A percentile compares a stretch with the other conserved stretches of the same genome.
Conservation (phyloP, 2,329 filamentous ascomycete species). For the Penicillium sp. region DNA sequence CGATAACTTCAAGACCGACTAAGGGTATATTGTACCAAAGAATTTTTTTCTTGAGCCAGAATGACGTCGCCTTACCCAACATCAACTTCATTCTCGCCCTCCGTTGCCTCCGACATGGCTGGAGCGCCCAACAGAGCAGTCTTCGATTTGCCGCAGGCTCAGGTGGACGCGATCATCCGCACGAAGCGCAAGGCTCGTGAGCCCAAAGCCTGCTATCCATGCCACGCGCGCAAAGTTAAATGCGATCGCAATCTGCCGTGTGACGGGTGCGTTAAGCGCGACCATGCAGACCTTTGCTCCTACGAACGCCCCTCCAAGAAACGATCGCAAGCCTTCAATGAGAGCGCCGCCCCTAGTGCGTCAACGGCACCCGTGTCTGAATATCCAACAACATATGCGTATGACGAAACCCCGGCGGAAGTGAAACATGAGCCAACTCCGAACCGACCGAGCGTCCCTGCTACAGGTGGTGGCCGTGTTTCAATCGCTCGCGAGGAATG, state of each 20-base stretch:
- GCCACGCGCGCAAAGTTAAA: conserved; percentile 49
- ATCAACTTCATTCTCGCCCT: conserved; percentile 31
- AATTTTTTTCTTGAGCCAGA: not conserved
- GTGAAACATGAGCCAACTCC: conserved; percentile 26
- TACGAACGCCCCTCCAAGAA: conserved; percentile 51
- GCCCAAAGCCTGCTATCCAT: conserved; percentile 48
- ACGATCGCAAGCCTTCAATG: conserved; percentile 29
- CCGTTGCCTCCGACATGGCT: conserved; percentile 25
- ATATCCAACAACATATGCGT: conserved; percentile 8
- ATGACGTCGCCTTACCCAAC: conserved; percentile 34
- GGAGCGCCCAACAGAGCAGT: conserved; percentile 28
- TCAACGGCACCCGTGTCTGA: conserved; percentile 9
- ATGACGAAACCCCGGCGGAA: conserved; percentile 23
- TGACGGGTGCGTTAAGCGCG: conserved; percentile 50
- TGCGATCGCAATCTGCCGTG: conserved; percentile 50
- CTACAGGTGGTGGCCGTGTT: conserved; percentile 28
- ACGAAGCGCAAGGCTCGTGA: conserved; percentile 49
- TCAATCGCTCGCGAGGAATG: conserved; percentile 45
- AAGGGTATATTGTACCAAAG: not conserved
- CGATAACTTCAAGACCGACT: conserved; percentile 4
- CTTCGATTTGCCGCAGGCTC: conserved; percentile 45
- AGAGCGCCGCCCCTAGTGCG: conserved; percentile 21
- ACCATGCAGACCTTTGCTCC: conserved; percentile 50
- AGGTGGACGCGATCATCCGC: conserved; percentile 49
- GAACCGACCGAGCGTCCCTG: conserved; percentile 15